These are phyloP conservation scores for Limonium bicolor DNA, from an alignment of 148 eudicot genomes.

Conservation along the genomic window DNA sequence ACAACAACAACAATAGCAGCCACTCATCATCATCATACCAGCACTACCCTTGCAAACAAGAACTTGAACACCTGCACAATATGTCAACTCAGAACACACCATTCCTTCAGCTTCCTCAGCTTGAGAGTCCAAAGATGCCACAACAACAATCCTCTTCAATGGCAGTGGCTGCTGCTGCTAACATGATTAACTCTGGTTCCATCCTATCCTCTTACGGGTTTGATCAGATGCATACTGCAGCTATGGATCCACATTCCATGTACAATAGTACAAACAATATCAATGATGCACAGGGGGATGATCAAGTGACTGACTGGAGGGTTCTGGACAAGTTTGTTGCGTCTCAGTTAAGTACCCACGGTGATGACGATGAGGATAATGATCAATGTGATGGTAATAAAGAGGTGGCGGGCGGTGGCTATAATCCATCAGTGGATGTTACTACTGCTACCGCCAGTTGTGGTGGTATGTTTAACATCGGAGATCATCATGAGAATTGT, in stretches of 20 bases:
- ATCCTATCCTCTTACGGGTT: background rate
- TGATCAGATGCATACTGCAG: background rate
- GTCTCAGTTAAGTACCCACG: slow-evolving; percentile 1
- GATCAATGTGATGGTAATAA: background rate
- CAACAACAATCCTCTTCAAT: too few relatives aligned
- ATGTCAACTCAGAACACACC: background rate
- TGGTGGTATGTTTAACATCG: too few relatives aligned
- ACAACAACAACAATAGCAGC: background rate
- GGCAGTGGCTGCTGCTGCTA: too few relatives aligned
- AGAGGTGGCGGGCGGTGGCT: too few relatives aligned
- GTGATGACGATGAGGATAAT: background rate
- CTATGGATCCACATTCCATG: background rate
- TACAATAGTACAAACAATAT: background rate
- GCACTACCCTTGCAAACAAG: background rate
- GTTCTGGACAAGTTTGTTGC: slow-evolving; percentile 5
- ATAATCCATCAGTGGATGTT: too few relatives aligned
- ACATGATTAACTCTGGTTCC: background rate
- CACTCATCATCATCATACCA: background rate
- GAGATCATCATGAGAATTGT: too few relatives aligned
- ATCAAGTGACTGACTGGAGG: slow-evolving; percentile 1
- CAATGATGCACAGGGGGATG: background rate
- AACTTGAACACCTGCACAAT: background rate
- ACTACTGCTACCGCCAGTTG: too few relatives aligned
- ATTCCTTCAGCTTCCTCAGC: slow-evolving; percentile 3
- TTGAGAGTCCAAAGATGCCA: slow-evolving; percentile 1